These are phyloP conservation scores for Diaporthe eres DNA, from an alignment of 2,329 filamentous ascomycete species.

Conservation along the genomic window DNA sequence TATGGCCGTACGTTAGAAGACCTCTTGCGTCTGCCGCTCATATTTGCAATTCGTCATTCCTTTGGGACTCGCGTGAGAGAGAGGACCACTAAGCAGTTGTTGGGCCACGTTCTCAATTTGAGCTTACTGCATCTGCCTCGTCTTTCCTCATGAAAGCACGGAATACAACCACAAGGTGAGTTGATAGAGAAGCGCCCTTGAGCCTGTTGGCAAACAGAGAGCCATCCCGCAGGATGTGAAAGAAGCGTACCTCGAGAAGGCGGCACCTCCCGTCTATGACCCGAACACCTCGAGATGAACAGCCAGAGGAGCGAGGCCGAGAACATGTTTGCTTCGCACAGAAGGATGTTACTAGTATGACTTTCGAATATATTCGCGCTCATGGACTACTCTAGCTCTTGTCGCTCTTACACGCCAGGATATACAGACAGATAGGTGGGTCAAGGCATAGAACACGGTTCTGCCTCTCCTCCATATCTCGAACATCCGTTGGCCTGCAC, in stretches of 20 bases:
- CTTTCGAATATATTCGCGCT: conserved; percentile 20
- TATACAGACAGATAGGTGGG: conserved; percentile 27
- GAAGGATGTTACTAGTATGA: background rate
- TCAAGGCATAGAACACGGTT: conserved; percentile 17
- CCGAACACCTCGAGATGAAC: background rate
- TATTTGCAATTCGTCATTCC: background rate
- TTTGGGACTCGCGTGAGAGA: background rate
- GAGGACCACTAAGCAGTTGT: background rate
- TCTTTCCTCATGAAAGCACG: background rate
- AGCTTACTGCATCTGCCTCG: background rate
- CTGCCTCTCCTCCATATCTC: background rate
- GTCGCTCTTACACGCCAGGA: conserved; percentile 19
- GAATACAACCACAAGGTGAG: background rate
- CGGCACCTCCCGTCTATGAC: background rate
- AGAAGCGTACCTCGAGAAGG: background rate
- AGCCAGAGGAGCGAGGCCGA: background rate
- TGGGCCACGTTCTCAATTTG: background rate
- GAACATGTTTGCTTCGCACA: background rate
- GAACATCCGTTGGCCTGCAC: background rate
- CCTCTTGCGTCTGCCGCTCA: no score
- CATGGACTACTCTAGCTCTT: conserved; percentile 18
- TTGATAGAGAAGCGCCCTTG: background rate
- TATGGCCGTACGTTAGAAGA: no score
- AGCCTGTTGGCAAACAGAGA: background rate
- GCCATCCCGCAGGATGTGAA: no score